Base-by-base conservation (phyloP, 148 eudicot species). In the Silene uniflora region DNA sequence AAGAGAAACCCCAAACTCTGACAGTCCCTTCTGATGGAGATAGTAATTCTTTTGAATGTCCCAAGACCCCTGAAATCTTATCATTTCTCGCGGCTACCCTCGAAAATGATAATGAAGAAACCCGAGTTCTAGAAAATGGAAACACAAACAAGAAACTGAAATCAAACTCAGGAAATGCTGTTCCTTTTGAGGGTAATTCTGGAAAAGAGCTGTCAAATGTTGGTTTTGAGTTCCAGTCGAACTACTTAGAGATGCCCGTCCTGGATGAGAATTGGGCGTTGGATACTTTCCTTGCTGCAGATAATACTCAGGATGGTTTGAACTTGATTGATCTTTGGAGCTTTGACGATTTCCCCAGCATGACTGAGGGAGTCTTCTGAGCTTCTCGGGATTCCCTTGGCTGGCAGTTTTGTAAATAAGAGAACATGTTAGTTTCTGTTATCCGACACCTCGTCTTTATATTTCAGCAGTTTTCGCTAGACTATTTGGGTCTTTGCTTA, bases 261-360 rank as follows among this genome's bases (percentile, higher is more conserved):
- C 80, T 89, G 21, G 97, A 92, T 60, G 89, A 81, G 72, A 91
- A 84, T 71, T 89, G 98, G 98, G 92, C 90, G 25, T 73, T 89
- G 42, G 85, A 91, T 71, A 82, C 89, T 46, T 91, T 90, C 81
- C 90, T 92, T 56, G 75, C 80, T 29, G 86, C 75, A 32, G 86
- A 85, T 62, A 83, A 80, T 10, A 74, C 85, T 29, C 87, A 88
- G 77, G 90, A 87, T 63, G 85, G 71, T 64, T 80, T 75, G 13
- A 87, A 80, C 69, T 74, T 80, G 13, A 73, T 90, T 74, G 79
- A 85, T 73, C 87, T 95, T 13, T 95, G 99, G 99, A 75, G 83
- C 81, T 90, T 91, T 10, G 92, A 86, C 71, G 96, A 88, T 52
- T 78, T 88, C 65, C 76, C 86, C n/a, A 44, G 84, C 14, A 60